Percentiles rank a stretch among this genome's conserved stretches.
Evolutionary conservation across 257 asterid species (phyloP).

Genomic region (Solanum rostratum): DNA sequence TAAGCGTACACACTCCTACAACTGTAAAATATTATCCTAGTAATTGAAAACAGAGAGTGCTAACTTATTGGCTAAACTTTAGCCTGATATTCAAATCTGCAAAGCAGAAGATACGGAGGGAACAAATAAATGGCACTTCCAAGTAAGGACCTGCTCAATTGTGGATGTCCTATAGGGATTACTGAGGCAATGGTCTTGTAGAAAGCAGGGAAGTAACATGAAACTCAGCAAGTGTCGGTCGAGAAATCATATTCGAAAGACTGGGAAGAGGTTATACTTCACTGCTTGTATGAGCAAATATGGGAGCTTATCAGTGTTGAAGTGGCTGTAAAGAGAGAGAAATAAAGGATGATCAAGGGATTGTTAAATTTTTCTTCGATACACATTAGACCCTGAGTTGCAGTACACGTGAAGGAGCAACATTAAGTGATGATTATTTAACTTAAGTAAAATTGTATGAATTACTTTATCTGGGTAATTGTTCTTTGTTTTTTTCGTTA

Average conservation of each 20-base stretch:
- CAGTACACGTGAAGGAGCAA: background rate
- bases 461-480: background rate
- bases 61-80: background rate
- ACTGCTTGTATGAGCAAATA: conserved; percentile 73
- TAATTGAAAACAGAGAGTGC: background rate
- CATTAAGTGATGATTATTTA: background rate
- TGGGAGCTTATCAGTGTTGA: conserved; percentile 58
- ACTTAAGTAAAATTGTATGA: background rate
- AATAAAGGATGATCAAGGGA: conserved; percentile 71
- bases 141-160: background rate
- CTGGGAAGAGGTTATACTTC: conserved; percentile 25
- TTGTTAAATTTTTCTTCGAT: conserved; percentile 43
- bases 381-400: background rate
- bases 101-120: background rate
- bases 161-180: background rate
- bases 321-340: conserved; percentile 60
- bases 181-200: background rate
- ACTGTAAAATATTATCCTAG: background rate
- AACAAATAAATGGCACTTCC: background rate
- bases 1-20: background rate
- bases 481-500: background rate
- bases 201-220: background rate
- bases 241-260: background rate
- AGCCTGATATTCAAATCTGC: background rate
- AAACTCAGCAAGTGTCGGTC: background rate